Base-by-base conservation (phyloP, 2,329 filamentous ascomycete species). In the Fusarium tricinctum region DNA sequence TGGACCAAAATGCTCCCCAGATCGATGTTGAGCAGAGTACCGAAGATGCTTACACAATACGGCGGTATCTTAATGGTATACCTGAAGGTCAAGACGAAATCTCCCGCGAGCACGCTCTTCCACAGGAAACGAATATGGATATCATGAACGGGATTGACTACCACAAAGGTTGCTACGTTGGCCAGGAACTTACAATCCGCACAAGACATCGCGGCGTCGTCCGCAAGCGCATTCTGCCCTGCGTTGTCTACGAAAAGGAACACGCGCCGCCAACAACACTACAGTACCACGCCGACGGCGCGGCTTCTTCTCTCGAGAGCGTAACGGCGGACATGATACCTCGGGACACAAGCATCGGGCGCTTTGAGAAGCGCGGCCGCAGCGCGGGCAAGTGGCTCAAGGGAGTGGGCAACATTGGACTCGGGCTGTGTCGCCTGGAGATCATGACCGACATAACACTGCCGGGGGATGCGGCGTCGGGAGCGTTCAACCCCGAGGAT, bases 171-270 rank as follows among this genome's bases (percentile, higher is more conserved):
- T 99, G 96, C 81, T 99, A 99, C 79, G 89, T 98, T 9, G 96
- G 96, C 0, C 96, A 99, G 80, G 96, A 99, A 79, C 86, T 99
- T 68, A 98, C 96, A 2, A 97, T 98, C 69, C 91, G 96, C 42
- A 99, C 96, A 2, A 91, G 94, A 77, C 96, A 99, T 80, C 94
- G 92, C 14, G 96, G 96, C 22, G 93, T 99, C 17, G 93, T 99
- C 40, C 86, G 96, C 64, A 97, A 97, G 84, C 87, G 96, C 49
- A 88, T 98, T 49, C 78, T 99, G 52, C 96, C 96, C 0, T 89
- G 95, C 33, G 81, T 91, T 68, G 75, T 97, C 17, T 96, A 95
- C 77, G 81, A 81, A 8, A 78, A 77, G 8, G 80, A 81, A 35
- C 78, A 80, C 26, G 73, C 75, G 5, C 72, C 77, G 20, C 77